A percentile compares a stretch with the other conserved stretches of the same genome.
These are phyloP conservation scores for Aspergillus japonicus DNA, from an alignment of 2,329 filamentous ascomycete genomes.

Conservation along the genomic window DNA sequence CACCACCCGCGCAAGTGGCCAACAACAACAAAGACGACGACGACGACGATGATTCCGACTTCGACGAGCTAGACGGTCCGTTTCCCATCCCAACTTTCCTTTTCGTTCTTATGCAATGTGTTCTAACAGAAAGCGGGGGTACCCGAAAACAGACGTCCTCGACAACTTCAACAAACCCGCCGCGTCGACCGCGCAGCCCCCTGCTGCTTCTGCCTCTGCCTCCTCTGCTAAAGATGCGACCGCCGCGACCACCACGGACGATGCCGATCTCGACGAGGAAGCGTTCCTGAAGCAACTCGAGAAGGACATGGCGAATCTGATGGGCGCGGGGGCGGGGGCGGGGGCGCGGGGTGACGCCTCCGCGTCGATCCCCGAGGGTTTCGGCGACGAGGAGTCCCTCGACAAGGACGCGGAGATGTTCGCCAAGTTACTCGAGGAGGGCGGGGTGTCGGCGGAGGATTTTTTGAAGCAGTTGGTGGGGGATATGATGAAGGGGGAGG, in stretches of 20 bases:
- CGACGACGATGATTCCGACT: conserved; percentile 81
- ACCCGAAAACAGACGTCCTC: conserved; percentile 64
- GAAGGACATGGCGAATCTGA: conserved; percentile 80
- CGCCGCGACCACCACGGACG: conserved; percentile 1
- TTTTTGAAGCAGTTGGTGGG: conserved; percentile 38
- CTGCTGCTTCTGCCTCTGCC: conserved; percentile 26
- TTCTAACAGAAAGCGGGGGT: background rate
- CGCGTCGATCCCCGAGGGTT: conserved; percentile 13
- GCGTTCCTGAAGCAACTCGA: conserved; percentile 82
- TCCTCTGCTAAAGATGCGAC: conserved; percentile 11
- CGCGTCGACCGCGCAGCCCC: conserved; percentile 28
- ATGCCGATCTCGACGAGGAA: conserved; percentile 34
- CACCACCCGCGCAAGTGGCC: conserved; percentile 7
- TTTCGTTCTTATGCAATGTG: too few relatives aligned
- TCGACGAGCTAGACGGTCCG: conserved; percentile 87
- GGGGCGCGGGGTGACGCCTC: background rate
- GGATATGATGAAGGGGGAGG: conserved; percentile 35
- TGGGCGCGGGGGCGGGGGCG: conserved; percentile 48
- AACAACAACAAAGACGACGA: conserved; percentile 56
- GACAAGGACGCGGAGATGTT: conserved; percentile 37
- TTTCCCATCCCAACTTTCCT: too few relatives aligned
- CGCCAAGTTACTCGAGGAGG: conserved; percentile 37
- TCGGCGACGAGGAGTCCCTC: conserved; percentile 24
- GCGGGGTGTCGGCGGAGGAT: conserved; percentile 34
- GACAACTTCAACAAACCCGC: conserved; percentile 70